Evolutionary conservation across 306 rosid genomes (phyloP).

Genomic region (Lathyrus sativus): DNA sequence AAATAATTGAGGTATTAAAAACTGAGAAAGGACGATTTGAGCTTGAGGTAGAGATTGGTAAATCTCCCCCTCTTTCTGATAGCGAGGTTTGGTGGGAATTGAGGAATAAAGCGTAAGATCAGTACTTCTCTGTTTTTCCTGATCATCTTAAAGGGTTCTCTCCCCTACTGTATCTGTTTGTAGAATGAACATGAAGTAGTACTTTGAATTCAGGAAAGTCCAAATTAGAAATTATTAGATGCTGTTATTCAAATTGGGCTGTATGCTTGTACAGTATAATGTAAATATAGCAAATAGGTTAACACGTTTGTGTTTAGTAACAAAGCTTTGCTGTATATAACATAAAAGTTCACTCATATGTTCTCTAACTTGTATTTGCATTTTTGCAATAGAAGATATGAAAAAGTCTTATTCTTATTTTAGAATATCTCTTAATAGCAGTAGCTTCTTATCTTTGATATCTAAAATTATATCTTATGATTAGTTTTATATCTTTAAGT

Average conservation of each 20-base stretch:
- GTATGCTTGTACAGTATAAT: neutral
- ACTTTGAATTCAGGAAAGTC: conserved; percentile 20
- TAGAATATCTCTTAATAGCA: too few relatives aligned
- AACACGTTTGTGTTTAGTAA: neutral
- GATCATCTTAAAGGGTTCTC: conserved; percentile 34
- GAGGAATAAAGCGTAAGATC: conserved; percentile 78
- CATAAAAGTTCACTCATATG: neutral
- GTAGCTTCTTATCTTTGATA: too few relatives aligned
- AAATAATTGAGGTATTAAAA: conserved; percentile 72
- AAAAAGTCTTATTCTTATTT: conserved; percentile 9
- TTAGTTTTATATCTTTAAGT: neutral
- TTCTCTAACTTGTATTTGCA: neutral
- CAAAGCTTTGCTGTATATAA: neutral
- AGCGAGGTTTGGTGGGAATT: conserved; percentile 90
- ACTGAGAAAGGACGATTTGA: conserved; percentile 65
- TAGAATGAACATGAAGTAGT: conserved; percentile 30
- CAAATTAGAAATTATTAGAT: neutral
- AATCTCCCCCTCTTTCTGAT: conserved; percentile 92
- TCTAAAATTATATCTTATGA: neutral
- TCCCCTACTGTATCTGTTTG: conserved; percentile 16
- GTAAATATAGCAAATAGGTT: neutral
- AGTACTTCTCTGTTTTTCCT: conserved; percentile 22
- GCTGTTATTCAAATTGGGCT: neutral
- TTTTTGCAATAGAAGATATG: neutral
- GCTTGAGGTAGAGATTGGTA: conserved; percentile 92